Percentiles rank a stretch among this genome's conserved stretches.
Conservation (phyloP, 2,329 filamentous ascomycete genomes). For the Claviceps capensis region DNA sequence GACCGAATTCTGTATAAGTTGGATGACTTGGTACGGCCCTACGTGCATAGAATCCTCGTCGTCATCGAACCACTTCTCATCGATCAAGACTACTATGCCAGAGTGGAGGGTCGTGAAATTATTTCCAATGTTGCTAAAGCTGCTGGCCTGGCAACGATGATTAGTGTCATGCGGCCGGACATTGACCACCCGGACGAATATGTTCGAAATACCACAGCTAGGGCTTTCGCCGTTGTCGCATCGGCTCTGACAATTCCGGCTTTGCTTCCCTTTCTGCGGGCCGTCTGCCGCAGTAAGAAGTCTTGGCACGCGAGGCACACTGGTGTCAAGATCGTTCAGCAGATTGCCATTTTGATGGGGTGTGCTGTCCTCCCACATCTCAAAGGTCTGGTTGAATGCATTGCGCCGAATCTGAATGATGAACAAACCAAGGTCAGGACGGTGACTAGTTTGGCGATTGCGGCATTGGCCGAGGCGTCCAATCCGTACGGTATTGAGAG, state of each 20-base stretch:
- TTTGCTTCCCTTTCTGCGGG: constrained; percentile 83
- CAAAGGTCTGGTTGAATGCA: constrained; percentile 92
- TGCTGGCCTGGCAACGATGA: constrained; percentile 95
- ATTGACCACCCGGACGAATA: constrained; percentile 98
- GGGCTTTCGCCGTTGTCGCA: constrained; percentile 93
- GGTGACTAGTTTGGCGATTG: constrained; percentile 88
- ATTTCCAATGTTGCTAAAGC: constrained; percentile 97
- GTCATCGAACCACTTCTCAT: constrained; percentile 98
- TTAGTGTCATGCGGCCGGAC: constrained; percentile 97
- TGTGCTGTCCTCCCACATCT: constrained; percentile 91
- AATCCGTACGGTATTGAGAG: constrained; percentile 99
- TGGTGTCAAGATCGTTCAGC: constrained; percentile 97
- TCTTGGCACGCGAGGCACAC: constrained; percentile 98
- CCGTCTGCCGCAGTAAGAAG: constrained; percentile 95
- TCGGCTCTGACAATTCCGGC: constrained; percentile 93
- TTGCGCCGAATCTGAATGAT: constrained; percentile 88
- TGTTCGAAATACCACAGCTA: constrained; percentile 90
- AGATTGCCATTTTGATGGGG: constrained; percentile 97
- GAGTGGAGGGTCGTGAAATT: constrained; percentile 95
- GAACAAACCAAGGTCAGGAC: constrained; percentile 97
- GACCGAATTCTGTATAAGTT: constrained; percentile 97
- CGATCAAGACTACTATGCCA: constrained; percentile 97
- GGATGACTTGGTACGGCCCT: constrained; percentile 89
- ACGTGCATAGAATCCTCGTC: constrained; percentile 95
- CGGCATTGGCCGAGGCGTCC: constrained; percentile 86